A percentile compares a stretch with the other conserved stretches of the same genome.
Evolutionary conservation across 768 basidiomycete species (phyloP).

Genomic region (Sistotremastrum suecicum): DNA sequence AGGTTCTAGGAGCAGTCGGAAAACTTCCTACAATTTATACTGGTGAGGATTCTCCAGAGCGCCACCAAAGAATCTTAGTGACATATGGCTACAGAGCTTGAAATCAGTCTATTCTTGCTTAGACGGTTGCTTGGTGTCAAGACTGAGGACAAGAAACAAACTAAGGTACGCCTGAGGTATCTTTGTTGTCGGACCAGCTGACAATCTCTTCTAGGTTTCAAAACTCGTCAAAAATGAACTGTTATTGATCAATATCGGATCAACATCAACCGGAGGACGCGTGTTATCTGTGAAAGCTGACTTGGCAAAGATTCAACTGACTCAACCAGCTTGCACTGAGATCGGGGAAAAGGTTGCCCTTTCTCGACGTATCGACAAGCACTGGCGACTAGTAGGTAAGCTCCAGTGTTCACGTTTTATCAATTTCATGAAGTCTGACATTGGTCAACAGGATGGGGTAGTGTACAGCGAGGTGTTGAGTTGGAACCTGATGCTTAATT

Average conservation of each 20-base stretch:
- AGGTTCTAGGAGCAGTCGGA: conserved; percentile 90
- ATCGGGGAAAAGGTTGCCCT: conserved; percentile 96
- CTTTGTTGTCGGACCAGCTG: not conserved
- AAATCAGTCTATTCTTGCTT: conserved; percentile 88
- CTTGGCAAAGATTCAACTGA: conserved; percentile 86
- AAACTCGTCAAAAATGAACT: conserved; percentile 88
- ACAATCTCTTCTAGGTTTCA: conserved; percentile 29
- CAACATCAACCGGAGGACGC: conserved; percentile 92
- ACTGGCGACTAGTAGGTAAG: conserved; percentile 92
- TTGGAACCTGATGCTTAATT: conserved; percentile 28
- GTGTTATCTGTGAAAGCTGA: conserved; percentile 91
- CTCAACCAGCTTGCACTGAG: conserved; percentile 91
- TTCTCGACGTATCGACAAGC: conserved; percentile 90
- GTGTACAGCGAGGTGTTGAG: conserved; percentile 73
- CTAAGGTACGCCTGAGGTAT: conserved; percentile 34
- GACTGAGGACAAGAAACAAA: conserved; percentile 98
- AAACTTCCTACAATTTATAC: conserved; percentile 90
- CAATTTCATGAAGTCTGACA: not conserved
- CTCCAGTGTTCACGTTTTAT: conserved; percentile 8
- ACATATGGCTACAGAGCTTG: conserved; percentile 43
- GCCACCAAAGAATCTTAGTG: too few relatives aligned
- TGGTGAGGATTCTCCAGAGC: conserved; percentile 26
- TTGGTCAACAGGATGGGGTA: conserved; percentile 41
- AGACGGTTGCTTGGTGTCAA: conserved; percentile 95
- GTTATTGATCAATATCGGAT: conserved; percentile 93